Conservation (phyloP, 495 filamentous ascomycete species). For the Xylaria palmicola region DNA sequence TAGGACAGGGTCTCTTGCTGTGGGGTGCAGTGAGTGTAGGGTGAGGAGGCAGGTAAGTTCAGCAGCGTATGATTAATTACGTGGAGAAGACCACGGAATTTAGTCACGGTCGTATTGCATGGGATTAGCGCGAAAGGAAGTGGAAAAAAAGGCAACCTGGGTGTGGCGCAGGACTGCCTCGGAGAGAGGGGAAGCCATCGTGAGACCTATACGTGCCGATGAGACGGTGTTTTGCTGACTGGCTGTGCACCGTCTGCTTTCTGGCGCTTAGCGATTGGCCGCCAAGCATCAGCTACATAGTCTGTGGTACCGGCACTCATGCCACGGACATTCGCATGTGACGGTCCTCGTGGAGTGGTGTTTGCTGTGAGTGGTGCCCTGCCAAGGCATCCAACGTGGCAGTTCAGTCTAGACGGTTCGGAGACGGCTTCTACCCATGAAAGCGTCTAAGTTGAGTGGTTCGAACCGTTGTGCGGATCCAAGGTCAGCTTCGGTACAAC, state of each 20-base stretch:
- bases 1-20: background rate
- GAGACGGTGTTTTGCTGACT: background rate
- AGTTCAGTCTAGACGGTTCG: background rate
- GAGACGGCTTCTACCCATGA: too few species aligned
- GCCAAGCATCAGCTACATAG: background rate
- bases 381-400: background rate
- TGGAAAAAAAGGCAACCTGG: background rate
- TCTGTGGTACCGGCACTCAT: too few species aligned
- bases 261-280: background rate
- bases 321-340: too few species aligned
- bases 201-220: background rate
- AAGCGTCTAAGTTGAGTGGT: too few species aligned
- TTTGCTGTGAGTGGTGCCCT: background rate
- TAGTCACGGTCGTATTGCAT: too few species aligned
- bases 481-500: background rate
- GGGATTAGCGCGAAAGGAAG: background rate
- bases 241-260: background rate
- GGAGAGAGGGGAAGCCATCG: background rate
- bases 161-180: background rate
- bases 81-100: too few species aligned
- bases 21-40: background rate
- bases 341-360: too few species aligned
- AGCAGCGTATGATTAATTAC: background rate
- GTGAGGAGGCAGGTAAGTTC: background rate
- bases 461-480: background rate